Evolutionary conservation across 768 basidiomycete species (phyloP), one percentile per base, ranked within the genome.

Genomic region (Trametes cubensis): DNA sequence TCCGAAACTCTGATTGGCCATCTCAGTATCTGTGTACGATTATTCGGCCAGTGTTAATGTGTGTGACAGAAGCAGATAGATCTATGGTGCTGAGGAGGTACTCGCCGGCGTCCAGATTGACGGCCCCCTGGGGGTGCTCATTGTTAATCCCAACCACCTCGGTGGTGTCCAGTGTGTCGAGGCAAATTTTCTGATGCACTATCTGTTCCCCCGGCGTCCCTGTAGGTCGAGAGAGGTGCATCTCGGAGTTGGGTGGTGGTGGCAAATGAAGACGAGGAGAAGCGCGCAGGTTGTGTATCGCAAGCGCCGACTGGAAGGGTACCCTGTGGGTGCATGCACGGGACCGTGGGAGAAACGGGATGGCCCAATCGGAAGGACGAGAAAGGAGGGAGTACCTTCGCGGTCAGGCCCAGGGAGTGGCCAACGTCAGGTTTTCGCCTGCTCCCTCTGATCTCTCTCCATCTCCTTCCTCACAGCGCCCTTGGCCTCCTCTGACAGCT

Each of bases 261-360:
- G 34, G 34, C 11, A 11, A 34, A 10, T 34, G 10, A 34, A 10
- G 34, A 34, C 5, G 34, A 34, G 34, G 34, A 34, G 34, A 34
- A 34, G 34, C 34, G 34, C 34, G 34, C 34, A 34, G 34, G 34
- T 6, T 34, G 6, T 10, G 11, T 11, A 34, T 6, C 34, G 10
- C 7, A 59, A 26, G 54, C 62, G 62, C 62, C 53, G 54, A 64
- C 62, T 18, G 30, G 58, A 46, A 63, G 46, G 62, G 62, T 63
- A 58, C 62, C 62, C 53, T 46, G 46, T 59, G 58, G 58, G 58
- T 52, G 58, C 48, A 0, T 3, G 49, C 58, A 59, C 58, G 58
- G 42, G 49, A 0, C 2, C 21, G 55, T 55, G 54, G 39, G 61
- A 51, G 20, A 41, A 21, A 23, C n/a, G 18, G 45, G 34, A 38